Percentiles rank a stretch among this genome's conserved stretches.
Conservation (phyloP, 2,329 filamentous ascomycete species). For the Fusarium torulosum region DNA sequence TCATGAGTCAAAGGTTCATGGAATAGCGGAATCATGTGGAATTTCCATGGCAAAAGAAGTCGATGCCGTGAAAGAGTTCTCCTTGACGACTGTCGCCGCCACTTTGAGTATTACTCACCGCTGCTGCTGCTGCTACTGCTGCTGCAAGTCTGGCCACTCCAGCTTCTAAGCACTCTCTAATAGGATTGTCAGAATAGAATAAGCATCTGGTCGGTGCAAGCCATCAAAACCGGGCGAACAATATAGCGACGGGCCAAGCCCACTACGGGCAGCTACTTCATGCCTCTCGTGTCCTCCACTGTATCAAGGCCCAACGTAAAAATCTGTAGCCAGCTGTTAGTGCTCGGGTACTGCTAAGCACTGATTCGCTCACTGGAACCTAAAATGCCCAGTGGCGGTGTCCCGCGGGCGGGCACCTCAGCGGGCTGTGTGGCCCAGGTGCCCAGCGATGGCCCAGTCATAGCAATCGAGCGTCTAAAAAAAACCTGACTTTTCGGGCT, state of each 20-base stretch:
- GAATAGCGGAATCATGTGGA: constrained; percentile 29
- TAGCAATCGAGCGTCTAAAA: constrained; percentile 36
- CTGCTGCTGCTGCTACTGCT: constrained; percentile 2
- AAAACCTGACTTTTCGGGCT: constrained; percentile 53
- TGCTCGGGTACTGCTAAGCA: constrained; percentile 43
- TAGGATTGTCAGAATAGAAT: constrained; percentile 38
- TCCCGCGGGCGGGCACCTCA: constrained; percentile 16
- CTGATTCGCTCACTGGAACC: constrained; percentile 30
- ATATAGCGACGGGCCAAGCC: constrained; percentile 24
- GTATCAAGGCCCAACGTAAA: constrained; percentile 42
- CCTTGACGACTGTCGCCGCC: constrained; percentile 23
- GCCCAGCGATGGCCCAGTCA: constrained; percentile 38
- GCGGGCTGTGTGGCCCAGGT: constrained; percentile 26
- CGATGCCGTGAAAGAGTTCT: neutral
- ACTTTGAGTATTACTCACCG: constrained; percentile 15
- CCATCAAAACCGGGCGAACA: constrained; percentile 48
- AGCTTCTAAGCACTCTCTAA: constrained; percentile 9
- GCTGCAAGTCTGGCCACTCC: constrained; percentile 7
- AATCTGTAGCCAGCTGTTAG: constrained; percentile 44
- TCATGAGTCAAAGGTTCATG: constrained; percentile 26
- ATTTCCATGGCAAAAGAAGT: constrained; percentile 2
- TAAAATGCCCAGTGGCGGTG: constrained; percentile 45
- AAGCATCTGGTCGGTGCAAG: constrained; percentile 40
- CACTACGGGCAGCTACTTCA: too few relatives aligned
- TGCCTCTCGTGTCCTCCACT: constrained; percentile 20